These are phyloP conservation scores for Cadophora sp. DNA, from an alignment of 2,329 filamentous ascomycete species.

Conservation along the genomic window DNA sequence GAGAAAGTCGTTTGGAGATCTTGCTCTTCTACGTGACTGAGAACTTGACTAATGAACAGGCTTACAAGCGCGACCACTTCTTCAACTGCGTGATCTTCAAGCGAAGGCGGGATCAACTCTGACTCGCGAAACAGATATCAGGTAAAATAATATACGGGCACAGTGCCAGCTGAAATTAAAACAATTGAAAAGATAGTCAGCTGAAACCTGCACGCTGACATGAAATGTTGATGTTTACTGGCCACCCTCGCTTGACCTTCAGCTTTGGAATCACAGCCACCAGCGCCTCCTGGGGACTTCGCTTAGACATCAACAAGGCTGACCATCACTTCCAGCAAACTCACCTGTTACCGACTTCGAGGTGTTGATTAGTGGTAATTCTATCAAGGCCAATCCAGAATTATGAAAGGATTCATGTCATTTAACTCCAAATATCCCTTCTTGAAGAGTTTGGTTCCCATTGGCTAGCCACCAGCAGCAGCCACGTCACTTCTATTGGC, in stretches of 20 bases:
- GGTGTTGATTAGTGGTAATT: neutral
- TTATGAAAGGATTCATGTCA: too few relatives aligned
- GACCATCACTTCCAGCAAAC: neutral
- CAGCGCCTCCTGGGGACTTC: neutral
- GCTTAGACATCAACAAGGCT: neutral
- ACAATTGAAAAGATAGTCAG: neutral
- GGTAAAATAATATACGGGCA: neutral
- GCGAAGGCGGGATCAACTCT: neutral
- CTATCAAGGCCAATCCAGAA: too few relatives aligned
- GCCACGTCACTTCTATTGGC: too few relatives aligned
- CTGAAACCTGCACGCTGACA: neutral
- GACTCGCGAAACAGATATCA: neutral
- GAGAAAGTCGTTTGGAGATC: neutral
- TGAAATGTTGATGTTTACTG: constrained; percentile 1
- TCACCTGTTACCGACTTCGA: neutral
- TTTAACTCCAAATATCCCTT: too few relatives aligned
- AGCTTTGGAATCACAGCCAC: neutral
- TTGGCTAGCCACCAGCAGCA: too few relatives aligned
- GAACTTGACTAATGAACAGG: too few relatives aligned
- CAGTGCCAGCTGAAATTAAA: neutral
- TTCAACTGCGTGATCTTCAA: too few relatives aligned
- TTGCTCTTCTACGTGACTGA: too few relatives aligned
- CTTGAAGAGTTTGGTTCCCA: too few relatives aligned
- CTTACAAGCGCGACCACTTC: too few relatives aligned
- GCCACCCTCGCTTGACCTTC: neutral